Base-by-base conservation (phyloP, 139 green algal species). In the Yamagishiella unicocca region DNA sequence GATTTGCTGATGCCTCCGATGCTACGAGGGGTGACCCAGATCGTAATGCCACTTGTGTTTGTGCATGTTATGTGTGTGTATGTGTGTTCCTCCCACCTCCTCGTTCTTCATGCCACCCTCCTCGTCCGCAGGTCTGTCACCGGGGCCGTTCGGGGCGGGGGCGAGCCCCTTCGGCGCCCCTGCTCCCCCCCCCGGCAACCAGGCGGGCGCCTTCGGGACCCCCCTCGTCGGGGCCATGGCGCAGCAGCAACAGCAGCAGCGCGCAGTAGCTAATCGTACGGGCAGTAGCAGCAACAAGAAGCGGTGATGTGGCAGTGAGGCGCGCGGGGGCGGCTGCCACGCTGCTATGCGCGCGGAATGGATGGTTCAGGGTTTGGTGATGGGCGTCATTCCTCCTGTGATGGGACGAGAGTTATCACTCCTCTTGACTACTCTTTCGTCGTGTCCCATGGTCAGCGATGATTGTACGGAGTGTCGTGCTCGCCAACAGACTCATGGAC, bases 221-320 rank as follows among this genome's bases (percentile, higher is more conserved):
- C 79, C 79, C 4, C 61, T 85, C 25, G 5, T 45, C 10, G 75
- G 75, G 7, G 53, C 75, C 25, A 17, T 6, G 22, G 24, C 35
- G 42, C 78, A 83, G 76, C 76, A 55, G 61, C 78, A 73, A 38
- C 78, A 73, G 37, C 79, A 75, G 61, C 79, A 85, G 61, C 79
- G 79, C 31, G 46, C 22, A 46, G 19, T 19, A n/a, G 33, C 61
- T 1, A 45, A 1, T 2, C 58, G 58, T 1, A 38, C 61, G 1
- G 62, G 79, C 40, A 75, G 58, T 38, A 61, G 58, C 58, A 85
- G 79, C 79, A 85, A 14, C 79, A 85, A 85, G 62, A 85, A 85
- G 79, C 79, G 79, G 42, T 85, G 31, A 29, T 27, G n/a, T n/a
- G n/a, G n/a, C n/a, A n/a, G n/a, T n/a, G n/a, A n/a, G n/a, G n/a